Evolutionary conservation across 106 monocot genomes (phyloP).

Genomic region (Dioscorea alata): DNA sequence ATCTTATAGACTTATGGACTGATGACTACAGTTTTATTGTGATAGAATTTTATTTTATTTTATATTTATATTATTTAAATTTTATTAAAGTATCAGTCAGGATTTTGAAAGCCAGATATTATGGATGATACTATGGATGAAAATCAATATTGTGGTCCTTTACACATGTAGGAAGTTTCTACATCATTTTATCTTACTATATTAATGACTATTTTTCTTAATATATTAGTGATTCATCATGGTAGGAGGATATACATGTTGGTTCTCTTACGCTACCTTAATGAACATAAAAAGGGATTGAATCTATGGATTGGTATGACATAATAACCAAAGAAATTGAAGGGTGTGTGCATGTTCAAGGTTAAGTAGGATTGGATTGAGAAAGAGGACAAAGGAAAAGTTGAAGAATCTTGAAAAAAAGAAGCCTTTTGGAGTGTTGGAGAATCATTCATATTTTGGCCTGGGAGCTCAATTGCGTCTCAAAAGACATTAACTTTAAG

Average conservation of each 20-base stretch:
- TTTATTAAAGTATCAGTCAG: too few species aligned
- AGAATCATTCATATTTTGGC: background rate
- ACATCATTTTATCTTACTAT: too few species aligned
- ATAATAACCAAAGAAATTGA: background rate
- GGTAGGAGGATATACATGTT: background rate
- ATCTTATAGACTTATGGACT: too few species aligned
- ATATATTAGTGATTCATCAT: too few species aligned
- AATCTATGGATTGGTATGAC: background rate
- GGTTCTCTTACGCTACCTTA: background rate
- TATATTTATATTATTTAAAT: too few species aligned
- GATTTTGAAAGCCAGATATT: too few species aligned
- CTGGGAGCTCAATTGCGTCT: constrained; percentile 8
- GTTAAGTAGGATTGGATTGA: background rate
- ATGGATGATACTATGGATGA: too few species aligned
- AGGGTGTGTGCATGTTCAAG: background rate
- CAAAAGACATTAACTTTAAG: constrained; percentile 2
- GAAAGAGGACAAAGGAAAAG: constrained; percentile 2
- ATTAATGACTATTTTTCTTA: too few species aligned
- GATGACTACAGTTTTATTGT: too few species aligned
- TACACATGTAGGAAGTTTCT: too few species aligned
- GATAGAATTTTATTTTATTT: too few species aligned
- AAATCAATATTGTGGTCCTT: too few species aligned
- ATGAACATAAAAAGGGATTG: background rate
- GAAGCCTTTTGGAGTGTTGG: background rate
- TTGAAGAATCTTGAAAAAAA: background rate